Conservation (phyloP, 495 filamentous ascomycete genomes). For the Apodospora peruviana region DNA sequence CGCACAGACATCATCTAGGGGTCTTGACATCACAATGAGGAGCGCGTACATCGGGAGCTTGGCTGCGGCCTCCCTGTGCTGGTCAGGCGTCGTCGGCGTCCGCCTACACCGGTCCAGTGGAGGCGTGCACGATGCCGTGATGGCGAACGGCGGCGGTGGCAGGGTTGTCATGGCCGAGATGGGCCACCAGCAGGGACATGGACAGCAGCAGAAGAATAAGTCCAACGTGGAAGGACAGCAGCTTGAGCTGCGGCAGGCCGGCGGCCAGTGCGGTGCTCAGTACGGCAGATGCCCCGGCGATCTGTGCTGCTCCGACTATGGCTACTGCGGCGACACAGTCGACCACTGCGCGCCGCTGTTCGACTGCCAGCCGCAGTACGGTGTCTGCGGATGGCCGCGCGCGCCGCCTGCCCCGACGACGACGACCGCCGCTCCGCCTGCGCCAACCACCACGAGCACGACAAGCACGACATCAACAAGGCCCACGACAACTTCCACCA, state of each 20-base stretch:
- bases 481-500: conserved; percentile 8
- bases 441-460: conserved; percentile 4
- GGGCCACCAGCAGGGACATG: too few relatives aligned
- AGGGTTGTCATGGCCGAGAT: too few relatives aligned
- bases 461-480: conserved; percentile 2
- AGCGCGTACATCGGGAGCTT: conserved; percentile 17
- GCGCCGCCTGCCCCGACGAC: conserved; percentile 7
- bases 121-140: background rate
- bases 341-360: conserved; percentile 43
- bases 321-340: conserved; percentile 43
- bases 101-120: background rate
- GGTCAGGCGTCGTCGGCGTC: conserved; percentile 5
- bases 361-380: conserved; percentile 45
- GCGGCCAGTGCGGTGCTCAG: conserved; percentile 14
- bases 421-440: conserved; percentile 3
- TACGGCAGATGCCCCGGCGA: conserved; percentile 16
- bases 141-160: too few relatives aligned
- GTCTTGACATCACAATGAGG: conserved; percentile 17
- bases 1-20: conserved; percentile 6
- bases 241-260: conserved; percentile 17
- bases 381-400: conserved; percentile 30
- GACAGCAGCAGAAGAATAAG: too few relatives aligned
- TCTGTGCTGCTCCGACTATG: conserved; percentile 40
- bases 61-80: conserved; percentile 15
- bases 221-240: too few relatives aligned